A percentile compares a stretch with the other conserved stretches of the same genome.
phyloP scores from a whole-genome alignment of 306 rosid genomes.

The Vachellia collinsii region DNA sequence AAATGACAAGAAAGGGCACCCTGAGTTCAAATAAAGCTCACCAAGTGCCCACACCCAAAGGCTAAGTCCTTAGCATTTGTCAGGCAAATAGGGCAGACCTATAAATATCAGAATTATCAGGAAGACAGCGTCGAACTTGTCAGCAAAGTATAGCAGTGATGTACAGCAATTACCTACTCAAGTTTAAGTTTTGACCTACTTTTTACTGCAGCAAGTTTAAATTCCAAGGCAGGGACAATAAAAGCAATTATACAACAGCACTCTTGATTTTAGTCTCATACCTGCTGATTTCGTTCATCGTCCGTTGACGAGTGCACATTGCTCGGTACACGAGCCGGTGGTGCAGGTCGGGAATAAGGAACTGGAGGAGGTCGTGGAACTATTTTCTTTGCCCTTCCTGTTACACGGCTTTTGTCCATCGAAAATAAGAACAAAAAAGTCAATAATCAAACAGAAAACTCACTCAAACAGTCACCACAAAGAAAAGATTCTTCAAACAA shows the following conservation, averaged over 20 bases:
- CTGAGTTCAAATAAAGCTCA: slow-evolving; percentile 43
- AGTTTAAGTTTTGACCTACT: neutral
- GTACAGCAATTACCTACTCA: neutral
- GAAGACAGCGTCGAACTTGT: slow-evolving; percentile 8
- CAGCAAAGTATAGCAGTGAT: slow-evolving; percentile 2
- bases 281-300: slow-evolving; percentile 62
- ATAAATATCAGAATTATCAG: slow-evolving; percentile 9
- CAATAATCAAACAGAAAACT: slow-evolving; percentile 13
- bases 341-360: slow-evolving; percentile 50
- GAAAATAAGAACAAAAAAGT: neutral
- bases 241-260: neutral
- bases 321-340: slow-evolving; percentile 38
- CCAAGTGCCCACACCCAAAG: slow-evolving; percentile 91
- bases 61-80: slow-evolving; percentile 77
- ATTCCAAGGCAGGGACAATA: neutral
- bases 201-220: slow-evolving; percentile 15
- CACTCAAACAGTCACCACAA: slow-evolving; percentile 17
- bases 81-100: slow-evolving; percentile 86
- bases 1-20: neutral
- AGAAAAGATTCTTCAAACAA: slow-evolving; percentile 19
- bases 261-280: slow-evolving; percentile 28
- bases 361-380: slow-evolving; percentile 74
- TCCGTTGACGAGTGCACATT: slow-evolving; percentile 29
- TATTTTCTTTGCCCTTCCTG: slow-evolving; percentile 65
- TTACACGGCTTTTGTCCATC: slow-evolving; percentile 53